Percentiles rank a stretch among this genome's conserved stretches.
phyloP scores from a whole-genome alignment of 139 green algal species.

The Coccomyxa sp. region DNA sequence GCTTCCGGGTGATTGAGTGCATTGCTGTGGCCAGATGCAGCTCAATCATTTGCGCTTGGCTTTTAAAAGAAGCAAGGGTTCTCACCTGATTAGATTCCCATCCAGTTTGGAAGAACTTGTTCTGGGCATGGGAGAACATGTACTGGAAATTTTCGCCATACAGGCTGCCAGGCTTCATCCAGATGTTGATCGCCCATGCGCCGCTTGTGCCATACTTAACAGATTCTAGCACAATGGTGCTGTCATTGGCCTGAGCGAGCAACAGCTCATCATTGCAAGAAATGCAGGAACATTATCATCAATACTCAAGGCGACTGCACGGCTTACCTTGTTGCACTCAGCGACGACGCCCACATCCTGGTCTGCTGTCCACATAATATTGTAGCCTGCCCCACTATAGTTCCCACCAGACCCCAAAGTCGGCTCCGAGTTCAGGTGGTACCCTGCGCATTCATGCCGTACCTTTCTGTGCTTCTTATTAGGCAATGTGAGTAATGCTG shows the following conservation, averaged over 20 bases:
- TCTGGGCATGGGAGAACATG: slow-evolving; percentile 21
- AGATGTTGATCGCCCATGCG: slow-evolving; percentile 53
- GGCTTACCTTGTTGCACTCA: not conserved
- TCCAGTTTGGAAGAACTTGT: not conserved
- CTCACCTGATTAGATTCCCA: not conserved
- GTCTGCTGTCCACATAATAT: not conserved
- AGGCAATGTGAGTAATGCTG: no score
- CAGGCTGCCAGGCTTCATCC: slow-evolving; percentile 32
- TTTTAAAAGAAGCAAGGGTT: not conserved
- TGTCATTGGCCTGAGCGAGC: not conserved
- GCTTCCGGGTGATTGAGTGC: not conserved
- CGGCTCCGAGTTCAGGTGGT: no score
- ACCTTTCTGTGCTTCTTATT: no score
- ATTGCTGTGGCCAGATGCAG: no score
- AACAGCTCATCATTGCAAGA: not conserved
- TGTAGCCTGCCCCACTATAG: not conserved
- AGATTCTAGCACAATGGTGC: not conserved
- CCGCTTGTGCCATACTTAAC: slow-evolving; percentile 26
- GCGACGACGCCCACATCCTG: not conserved
- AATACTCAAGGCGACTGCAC: no score
- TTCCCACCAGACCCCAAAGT: no score
- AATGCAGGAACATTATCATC: not conserved
- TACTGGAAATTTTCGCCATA: slow-evolving; percentile 27
- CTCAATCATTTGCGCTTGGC: no score
- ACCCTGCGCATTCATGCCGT: no score